phyloP scores from a whole-genome alignment of 371 early-diverging fungal genomes.

The Mucor irregularis region DNA sequence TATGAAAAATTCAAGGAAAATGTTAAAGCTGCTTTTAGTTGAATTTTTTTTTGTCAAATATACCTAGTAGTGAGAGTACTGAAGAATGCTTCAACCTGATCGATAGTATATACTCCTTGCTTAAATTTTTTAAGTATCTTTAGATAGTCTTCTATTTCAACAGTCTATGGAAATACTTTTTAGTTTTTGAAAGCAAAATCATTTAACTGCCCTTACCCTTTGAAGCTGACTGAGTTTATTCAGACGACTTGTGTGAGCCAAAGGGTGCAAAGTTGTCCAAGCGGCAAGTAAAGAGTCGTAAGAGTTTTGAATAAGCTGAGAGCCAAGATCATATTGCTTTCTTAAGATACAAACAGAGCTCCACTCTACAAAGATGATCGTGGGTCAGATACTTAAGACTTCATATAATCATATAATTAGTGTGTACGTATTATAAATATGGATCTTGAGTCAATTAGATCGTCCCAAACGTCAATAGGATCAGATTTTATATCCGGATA shows the following conservation, averaged over 20 bases:
- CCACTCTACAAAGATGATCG: slow-evolving; percentile 46
- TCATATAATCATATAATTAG: neutral
- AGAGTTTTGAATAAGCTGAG: slow-evolving; percentile 50
- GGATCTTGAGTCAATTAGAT: slow-evolving; percentile 36
- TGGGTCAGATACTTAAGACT: too few species aligned
- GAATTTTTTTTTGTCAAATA: neutral
- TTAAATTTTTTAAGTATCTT: slow-evolving; percentile 39
- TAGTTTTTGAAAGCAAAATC: neutral
- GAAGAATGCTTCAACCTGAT: slow-evolving; percentile 18
- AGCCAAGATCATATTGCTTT: slow-evolving; percentile 53
- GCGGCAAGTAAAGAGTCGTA: slow-evolving; percentile 52
- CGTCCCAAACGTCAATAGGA: slow-evolving; percentile 56
- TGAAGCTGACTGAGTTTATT: slow-evolving; percentile 50
- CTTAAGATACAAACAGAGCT: slow-evolving; percentile 43
- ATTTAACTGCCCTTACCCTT: slow-evolving; percentile 46
- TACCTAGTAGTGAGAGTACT: slow-evolving; percentile 17
- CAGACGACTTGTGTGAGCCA: slow-evolving; percentile 52
- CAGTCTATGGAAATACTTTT: slow-evolving; percentile 38
- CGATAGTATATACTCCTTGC: neutral
- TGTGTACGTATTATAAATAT: too few species aligned
- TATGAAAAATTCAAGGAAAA: too few species aligned
- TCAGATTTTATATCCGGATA: slow-evolving; percentile 43
- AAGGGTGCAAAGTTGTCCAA: slow-evolving; percentile 59
- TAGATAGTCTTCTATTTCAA: slow-evolving; percentile 65
- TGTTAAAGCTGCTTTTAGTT: too few species aligned